These are phyloP conservation scores for Saccharomycopsis oosterbeekiorum DNA, from an alignment of 805 yeast genomes.

Conservation along the genomic window DNA sequence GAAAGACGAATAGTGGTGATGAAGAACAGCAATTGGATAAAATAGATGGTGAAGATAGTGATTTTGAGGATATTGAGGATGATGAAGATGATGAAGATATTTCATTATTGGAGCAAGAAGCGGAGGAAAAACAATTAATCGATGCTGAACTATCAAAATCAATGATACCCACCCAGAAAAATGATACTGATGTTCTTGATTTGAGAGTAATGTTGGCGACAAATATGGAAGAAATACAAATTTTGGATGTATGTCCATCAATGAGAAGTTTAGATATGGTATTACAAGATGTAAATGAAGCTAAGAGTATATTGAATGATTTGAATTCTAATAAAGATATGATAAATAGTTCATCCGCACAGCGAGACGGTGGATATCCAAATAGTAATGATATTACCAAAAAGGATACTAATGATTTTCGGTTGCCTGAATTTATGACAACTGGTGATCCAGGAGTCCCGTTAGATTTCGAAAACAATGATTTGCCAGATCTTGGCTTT, in stretches of 20 bases:
- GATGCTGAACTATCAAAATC: not conserved
- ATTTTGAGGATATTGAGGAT: conserved; percentile 18
- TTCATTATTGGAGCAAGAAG: not conserved
- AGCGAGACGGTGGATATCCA: conserved; percentile 11
- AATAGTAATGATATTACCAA: conserved; percentile 21
- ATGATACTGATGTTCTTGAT: conserved; percentile 7
- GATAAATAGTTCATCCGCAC: conserved; percentile 17
- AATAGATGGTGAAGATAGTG: conserved; percentile 14
- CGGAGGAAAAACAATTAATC: not conserved
- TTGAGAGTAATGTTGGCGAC: conserved; percentile 13
- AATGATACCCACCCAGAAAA: conserved; percentile 7
- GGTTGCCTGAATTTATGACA: conserved; percentile 4
- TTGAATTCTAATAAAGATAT: conserved; percentile 26
- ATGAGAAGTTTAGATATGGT: conserved; percentile 49
- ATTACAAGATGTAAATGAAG: conserved; percentile 43
- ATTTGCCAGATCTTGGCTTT: conserved; percentile 19
- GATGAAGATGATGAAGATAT: conserved; percentile 9
- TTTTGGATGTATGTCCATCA: conserved; percentile 57
- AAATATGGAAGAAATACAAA: conserved; percentile 24
- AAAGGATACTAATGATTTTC: conserved; percentile 21
- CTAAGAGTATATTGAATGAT: conserved; percentile 35
- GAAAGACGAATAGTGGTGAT: conserved; percentile 14
- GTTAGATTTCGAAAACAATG: conserved; percentile 21
- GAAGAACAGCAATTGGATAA: conserved; percentile 11
- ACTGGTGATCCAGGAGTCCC: conserved; percentile 22